A percentile compares a stretch with the other conserved stretches of the same genome.
These are phyloP conservation scores for Marchantia paleacea DNA, from an alignment of 225 moss, liverwort and hornwort species.

Conservation along the genomic window DNA sequence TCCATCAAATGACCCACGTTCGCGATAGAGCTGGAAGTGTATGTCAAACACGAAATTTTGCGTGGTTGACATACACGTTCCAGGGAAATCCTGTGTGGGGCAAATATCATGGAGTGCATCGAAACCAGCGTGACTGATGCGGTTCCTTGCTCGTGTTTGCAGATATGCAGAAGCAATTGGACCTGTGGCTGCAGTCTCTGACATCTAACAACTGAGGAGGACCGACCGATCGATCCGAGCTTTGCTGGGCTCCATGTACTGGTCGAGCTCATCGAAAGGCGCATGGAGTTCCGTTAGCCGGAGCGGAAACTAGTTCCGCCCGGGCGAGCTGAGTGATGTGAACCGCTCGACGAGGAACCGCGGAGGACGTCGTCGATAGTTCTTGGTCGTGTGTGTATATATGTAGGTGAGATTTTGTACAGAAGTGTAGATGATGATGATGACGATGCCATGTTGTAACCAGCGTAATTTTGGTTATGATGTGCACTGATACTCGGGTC, in stretches of 20 bases:
- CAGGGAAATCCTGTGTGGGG: too few relatives aligned
- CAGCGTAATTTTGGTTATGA: not conserved
- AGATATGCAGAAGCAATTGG: conserved; percentile 22
- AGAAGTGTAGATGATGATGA: not conserved
- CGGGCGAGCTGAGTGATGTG: not conserved
- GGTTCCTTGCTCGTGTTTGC: not conserved
- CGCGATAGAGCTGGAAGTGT: too few relatives aligned
- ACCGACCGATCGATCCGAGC: not conserved
- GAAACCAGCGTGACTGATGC: not conserved
- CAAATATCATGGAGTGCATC: too few relatives aligned
- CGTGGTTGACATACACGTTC: too few relatives aligned
- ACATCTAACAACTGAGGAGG: conserved; percentile 17
- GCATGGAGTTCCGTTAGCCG: not conserved
- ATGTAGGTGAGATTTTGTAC: conserved; percentile 5
- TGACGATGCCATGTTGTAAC: not conserved
- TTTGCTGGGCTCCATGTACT: not conserved
- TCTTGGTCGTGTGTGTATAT: conserved; percentile 4
- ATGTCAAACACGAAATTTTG: too few relatives aligned
- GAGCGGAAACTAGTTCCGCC: not conserved
- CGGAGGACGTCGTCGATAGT: not conserved
- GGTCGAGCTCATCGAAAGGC: too few relatives aligned
- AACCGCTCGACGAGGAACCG: not conserved
- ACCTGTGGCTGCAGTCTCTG: conserved; percentile 21
- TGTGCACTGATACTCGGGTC: not conserved
- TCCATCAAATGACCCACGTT: too few relatives aligned